Percentiles rank a stretch among this genome's conserved stretches.
Conservation (phyloP, 805 yeast genomes). For the Brettanomyces nanus region DNA sequence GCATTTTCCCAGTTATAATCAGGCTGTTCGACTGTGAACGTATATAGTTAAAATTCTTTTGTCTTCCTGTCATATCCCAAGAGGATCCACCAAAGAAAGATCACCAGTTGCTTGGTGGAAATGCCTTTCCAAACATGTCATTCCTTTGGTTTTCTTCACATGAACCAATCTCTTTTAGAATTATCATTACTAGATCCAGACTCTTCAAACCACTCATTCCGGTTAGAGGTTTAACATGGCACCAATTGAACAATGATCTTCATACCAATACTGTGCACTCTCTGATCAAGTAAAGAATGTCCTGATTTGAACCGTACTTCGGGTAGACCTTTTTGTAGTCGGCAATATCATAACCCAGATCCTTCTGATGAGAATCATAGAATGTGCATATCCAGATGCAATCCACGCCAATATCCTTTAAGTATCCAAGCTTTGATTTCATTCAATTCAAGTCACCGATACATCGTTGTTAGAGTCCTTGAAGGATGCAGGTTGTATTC, state of each 20-base stretch:
- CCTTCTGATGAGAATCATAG: slow-evolving; percentile 51
- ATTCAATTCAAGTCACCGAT: slow-evolving; percentile 51
- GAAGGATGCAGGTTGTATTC: slow-evolving; percentile 54
- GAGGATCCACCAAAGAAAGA: slow-evolving; percentile 47
- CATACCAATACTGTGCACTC: slow-evolving; percentile 43
- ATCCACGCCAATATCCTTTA: neutral
- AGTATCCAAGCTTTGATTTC: slow-evolving; percentile 26
- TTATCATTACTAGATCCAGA: slow-evolving; percentile 41
- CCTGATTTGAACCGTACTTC: slow-evolving; percentile 45
- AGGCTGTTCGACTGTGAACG: slow-evolving; percentile 48
- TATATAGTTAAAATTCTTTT: slow-evolving; percentile 45
- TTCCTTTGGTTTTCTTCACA: slow-evolving; percentile 41
- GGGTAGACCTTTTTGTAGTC: slow-evolving; percentile 45
- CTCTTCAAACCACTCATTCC: slow-evolving; percentile 52
- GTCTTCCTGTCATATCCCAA: slow-evolving; percentile 50
- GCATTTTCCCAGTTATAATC: slow-evolving; percentile 56
- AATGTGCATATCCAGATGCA: slow-evolving; percentile 52
- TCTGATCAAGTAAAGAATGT: slow-evolving; percentile 39
- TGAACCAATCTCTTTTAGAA: slow-evolving; percentile 55
- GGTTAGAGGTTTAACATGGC: slow-evolving; percentile 47
- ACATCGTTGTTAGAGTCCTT: slow-evolving; percentile 55
- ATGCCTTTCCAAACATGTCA: slow-evolving; percentile 42
- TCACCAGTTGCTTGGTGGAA: slow-evolving; percentile 50
- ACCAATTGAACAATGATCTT: slow-evolving; percentile 47
- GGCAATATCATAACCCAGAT: slow-evolving; percentile 56